Evolutionary conservation across 1,139 yeast species (phyloP), one percentile per base, ranked within the genome.

Genomic region (Debaryomyces singareniensis): DNA sequence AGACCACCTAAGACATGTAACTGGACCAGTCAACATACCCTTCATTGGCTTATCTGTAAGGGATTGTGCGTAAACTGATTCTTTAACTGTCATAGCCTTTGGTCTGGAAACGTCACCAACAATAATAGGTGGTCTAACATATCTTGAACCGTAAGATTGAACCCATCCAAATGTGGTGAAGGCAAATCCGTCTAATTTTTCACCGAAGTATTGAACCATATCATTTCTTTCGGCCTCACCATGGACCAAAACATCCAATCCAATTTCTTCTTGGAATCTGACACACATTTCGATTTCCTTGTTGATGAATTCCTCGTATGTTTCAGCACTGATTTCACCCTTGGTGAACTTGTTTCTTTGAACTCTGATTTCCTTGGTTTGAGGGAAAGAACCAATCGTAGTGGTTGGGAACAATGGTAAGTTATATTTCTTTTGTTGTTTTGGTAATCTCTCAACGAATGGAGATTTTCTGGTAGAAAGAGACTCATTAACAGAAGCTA

Each of bases 191-290:
- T 85, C 83, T 63, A 91, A 76, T 75, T 86, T 87, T 75, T 91
- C 98, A 75, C 98, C 98, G 49, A 91, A 91, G 81, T 91, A 91
- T 76, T 91, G 98, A 57, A 91, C 98, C 98, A 91, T 91, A 75
- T 91, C 98, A 73, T 91, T 91, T 81, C 98, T 85, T 78, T 93
- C 98, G 68, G 98, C 98, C 75, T 91, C 98, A 75, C 98, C 98
- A 70, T 91, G 98, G 47, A 91, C 98, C 53, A 89, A 75, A 51
- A 91, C 98, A 61, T 91, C 98, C 58, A 91, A 80, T 51, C 95
- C 98, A 57, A 89, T 77, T 64, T 91, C 96, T 72, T 91, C 98
- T 77, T 91, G 98, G 93, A 91, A 91, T 74, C 85, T 83, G 68
- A 91, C 86, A 55, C 89, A 97, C 42, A 73, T 78, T 62, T 84